Evolutionary conservation across 2,329 filamentous ascomycete species (phyloP).

Genomic region (Aspergillus sp.): DNA sequence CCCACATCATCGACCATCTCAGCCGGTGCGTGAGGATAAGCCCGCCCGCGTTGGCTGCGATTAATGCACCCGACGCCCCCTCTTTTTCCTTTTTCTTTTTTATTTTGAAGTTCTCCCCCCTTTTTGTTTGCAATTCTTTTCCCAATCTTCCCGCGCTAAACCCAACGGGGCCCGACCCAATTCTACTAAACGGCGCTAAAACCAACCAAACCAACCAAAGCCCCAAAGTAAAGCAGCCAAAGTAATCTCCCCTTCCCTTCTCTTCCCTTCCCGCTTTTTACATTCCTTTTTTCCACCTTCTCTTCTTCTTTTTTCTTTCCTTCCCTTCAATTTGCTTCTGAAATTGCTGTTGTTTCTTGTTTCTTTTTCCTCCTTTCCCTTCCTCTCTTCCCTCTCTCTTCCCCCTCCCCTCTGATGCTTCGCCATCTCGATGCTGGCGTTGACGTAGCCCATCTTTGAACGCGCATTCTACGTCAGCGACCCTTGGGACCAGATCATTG

Average conservation of each 20-base stretch:
- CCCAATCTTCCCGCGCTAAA: not conserved
- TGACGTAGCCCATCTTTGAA: slow-evolving; percentile 25
- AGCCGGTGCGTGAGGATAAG: not conserved
- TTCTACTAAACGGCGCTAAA: not conserved
- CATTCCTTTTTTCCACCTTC: not conserved
- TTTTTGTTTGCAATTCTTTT: slow-evolving; percentile 2
- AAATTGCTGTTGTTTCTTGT: not conserved
- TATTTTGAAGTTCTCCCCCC: not conserved
- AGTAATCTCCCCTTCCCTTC: slow-evolving; percentile 7
- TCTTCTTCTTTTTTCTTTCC: slow-evolving; percentile 2
- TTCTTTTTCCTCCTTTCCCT: not conserved
- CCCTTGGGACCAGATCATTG: slow-evolving; percentile 23
- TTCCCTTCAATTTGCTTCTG: not conserved
- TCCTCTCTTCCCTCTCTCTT: slow-evolving; percentile 1
- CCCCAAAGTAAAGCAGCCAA: not conserved
- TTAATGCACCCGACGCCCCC: not conserved
- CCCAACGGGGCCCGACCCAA: not conserved
- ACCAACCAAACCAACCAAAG: not conserved
- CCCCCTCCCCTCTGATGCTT: slow-evolving; percentile 12
- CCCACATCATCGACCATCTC: not conserved
- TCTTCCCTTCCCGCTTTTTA: not conserved
- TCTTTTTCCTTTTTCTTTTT: not conserved
- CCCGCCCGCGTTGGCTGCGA: too few species aligned
- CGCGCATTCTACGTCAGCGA: slow-evolving; percentile 25
- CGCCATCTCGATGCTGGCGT: slow-evolving; percentile 29